These are phyloP conservation scores for Nicotiana paniculata DNA, from an alignment of 257 asterid genomes.

Conservation along the genomic window DNA sequence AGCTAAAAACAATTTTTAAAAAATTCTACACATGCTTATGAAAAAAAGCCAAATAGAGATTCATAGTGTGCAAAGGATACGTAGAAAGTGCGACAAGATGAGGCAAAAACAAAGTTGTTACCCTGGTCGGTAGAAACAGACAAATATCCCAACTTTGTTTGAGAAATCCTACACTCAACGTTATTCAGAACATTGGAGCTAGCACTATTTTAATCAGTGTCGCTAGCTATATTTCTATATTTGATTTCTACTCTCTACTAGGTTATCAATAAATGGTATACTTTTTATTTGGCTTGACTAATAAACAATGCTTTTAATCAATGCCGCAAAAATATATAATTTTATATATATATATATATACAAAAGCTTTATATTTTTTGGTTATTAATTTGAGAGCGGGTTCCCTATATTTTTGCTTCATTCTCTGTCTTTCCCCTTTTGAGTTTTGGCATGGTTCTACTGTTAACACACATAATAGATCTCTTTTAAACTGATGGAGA, in stretches of 20 bases:
- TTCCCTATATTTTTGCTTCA: no score
- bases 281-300: no score
- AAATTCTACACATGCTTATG: background rate
- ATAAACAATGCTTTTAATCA: no score
- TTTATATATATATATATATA: no score
- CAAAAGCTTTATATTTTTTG: no score
- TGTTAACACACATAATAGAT: no score
- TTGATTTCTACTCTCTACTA: background rate
- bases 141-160: slow-evolving; percentile 28
- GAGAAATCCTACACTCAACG: background rate
- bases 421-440: no score
- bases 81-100: slow-evolving; percentile 9
- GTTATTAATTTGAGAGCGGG: no score
- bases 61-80: background rate
- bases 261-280: background rate
- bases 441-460: no score
- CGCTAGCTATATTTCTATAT: no score
- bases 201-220: background rate
- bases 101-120: slow-evolving; percentile 41
- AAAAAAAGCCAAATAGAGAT: background rate
- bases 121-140: slow-evolving; percentile 44
- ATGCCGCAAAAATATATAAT: background rate
- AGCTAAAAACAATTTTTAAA: background rate
- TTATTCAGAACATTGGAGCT: background rate
- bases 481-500: no score